Evolutionary conservation across 2,329 filamentous ascomycete species (phyloP).

Genomic region (Arthrobotrys conoides): DNA sequence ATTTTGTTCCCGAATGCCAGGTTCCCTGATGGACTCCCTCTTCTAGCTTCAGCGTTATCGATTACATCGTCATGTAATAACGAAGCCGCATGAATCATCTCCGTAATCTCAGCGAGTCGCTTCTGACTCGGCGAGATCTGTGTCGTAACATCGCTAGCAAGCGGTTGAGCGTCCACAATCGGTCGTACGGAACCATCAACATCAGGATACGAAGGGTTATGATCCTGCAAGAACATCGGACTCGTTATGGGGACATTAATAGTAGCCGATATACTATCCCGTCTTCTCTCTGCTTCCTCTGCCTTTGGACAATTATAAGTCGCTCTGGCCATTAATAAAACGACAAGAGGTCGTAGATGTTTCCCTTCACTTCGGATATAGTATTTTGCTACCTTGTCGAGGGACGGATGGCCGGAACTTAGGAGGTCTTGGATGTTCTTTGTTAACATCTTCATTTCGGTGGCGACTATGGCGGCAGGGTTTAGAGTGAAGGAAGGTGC

Average conservation of each 20-base stretch:
- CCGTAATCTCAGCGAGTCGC: slow-evolving; percentile 93
- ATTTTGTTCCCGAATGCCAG: slow-evolving; percentile 99
- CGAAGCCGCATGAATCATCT: slow-evolving; percentile 96
- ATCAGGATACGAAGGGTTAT: slow-evolving; percentile 76
- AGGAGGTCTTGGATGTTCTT: slow-evolving; percentile 94
- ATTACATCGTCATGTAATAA: slow-evolving; percentile 98
- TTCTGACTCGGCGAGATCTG: slow-evolving; percentile 88
- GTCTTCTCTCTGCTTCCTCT: slow-evolving; percentile 67
- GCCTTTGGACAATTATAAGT: slow-evolving; percentile 83
- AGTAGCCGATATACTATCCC: slow-evolving; percentile 42
- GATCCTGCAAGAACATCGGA: slow-evolving; percentile 78
- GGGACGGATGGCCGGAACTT: slow-evolving; percentile 91
- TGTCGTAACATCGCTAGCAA: slow-evolving; percentile 64
- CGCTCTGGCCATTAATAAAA: slow-evolving; percentile 95
- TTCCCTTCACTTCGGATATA: slow-evolving; percentile 98
- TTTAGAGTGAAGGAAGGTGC: slow-evolving; percentile 59
- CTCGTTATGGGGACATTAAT: slow-evolving; percentile 76
- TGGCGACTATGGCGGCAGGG: slow-evolving; percentile 55
- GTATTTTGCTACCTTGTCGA: slow-evolving; percentile 97
- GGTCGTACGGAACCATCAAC: slow-evolving; percentile 14
- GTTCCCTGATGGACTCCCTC: slow-evolving; percentile 89
- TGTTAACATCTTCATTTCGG: slow-evolving; percentile 84
- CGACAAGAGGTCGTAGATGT: slow-evolving; percentile 92
- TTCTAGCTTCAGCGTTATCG: slow-evolving; percentile 87
- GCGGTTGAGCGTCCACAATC: slow-evolving; percentile 37